phyloP scores from a whole-genome alignment of 139 green algal genomes.

The Haematococcus lacustris region DNA sequence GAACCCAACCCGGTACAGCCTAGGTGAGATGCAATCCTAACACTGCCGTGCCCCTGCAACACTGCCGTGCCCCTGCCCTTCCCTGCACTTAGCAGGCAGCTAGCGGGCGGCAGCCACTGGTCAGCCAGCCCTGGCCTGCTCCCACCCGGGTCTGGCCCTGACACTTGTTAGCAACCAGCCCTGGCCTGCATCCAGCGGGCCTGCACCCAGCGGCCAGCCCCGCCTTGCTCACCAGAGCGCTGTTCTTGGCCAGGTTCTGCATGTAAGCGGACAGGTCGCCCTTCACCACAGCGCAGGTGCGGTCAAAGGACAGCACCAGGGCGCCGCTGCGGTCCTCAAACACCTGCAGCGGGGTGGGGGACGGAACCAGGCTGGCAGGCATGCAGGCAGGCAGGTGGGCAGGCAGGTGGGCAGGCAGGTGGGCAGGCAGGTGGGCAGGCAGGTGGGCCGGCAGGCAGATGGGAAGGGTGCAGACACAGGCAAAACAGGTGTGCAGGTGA shows the following conservation, averaged over 20 bases:
- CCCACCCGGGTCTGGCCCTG: too few species aligned
- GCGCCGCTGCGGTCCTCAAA: constrained; percentile 36
- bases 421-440: too few species aligned
- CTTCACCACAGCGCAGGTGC: constrained; percentile 13
- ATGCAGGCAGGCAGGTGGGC: neutral
- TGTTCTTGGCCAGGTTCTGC: constrained; percentile 21
- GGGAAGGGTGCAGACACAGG: neutral
- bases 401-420: neutral
- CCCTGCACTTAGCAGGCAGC: too few species aligned
- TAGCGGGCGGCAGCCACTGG: too few species aligned
- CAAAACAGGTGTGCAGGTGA: neutral
- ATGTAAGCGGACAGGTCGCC: constrained; percentile 39
- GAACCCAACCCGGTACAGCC: too few species aligned
- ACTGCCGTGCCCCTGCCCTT: too few species aligned
- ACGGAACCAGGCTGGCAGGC: neutral
- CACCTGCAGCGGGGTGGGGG: constrained; percentile 23
- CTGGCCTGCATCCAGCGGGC: too few species aligned
- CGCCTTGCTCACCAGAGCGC: constrained; percentile 16
- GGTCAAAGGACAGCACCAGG: constrained; percentile 33
- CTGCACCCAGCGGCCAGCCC: too few species aligned
- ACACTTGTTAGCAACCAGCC: too few species aligned
- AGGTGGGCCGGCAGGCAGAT: neutral
- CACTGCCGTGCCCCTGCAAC: too few species aligned
- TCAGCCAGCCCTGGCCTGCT: too few species aligned
- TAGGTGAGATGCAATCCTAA: too few species aligned